A percentile compares a stretch with the other conserved stretches of the same genome.
Conservation (phyloP, 106 monocot species). For the Allium cepa region DNA sequence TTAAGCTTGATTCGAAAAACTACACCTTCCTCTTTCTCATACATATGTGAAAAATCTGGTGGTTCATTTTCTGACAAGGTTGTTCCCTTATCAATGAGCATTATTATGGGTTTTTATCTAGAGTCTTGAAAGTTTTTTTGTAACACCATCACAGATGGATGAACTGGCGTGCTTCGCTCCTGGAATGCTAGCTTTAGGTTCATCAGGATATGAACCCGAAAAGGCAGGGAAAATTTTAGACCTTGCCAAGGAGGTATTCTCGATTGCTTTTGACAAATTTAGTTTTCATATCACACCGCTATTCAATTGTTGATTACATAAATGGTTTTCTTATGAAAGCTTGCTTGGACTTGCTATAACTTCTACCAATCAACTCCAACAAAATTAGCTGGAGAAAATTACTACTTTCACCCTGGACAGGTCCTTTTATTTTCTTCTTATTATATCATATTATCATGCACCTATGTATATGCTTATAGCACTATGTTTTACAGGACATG, state of each 20-base stretch:
- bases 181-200: slow-evolving; percentile 88
- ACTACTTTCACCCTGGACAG: slow-evolving; percentile 56
- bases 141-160: slow-evolving; percentile 70
- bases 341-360: slow-evolving; percentile 94
- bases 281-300: not conserved
- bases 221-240: slow-evolving; percentile 57
- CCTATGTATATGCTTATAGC: too few relatives aligned
- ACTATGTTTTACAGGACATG: slow-evolving; percentile 58
- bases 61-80: slow-evolving; percentile 77
- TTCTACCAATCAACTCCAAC: slow-evolving; percentile 93
- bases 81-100: not conserved
- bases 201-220: slow-evolving; percentile 69
- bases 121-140: not conserved
- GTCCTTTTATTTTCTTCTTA: slow-evolving; percentile 8
- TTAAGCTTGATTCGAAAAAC: slow-evolving; percentile 61
- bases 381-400: slow-evolving; percentile 95
- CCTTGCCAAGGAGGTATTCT: slow-evolving; percentile 78
- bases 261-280: not conserved
- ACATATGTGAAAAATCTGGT: slow-evolving; percentile 88
- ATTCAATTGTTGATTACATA: not conserved
- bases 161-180: slow-evolving; percentile 95
- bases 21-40: slow-evolving; percentile 83
- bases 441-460: too few relatives aligned
- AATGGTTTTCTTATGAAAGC: slow-evolving; percentile 20
- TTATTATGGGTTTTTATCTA: not conserved